Conservation (phyloP, 1,284 basidiomycete species). For the Ceratobasidium sp. region DNA sequence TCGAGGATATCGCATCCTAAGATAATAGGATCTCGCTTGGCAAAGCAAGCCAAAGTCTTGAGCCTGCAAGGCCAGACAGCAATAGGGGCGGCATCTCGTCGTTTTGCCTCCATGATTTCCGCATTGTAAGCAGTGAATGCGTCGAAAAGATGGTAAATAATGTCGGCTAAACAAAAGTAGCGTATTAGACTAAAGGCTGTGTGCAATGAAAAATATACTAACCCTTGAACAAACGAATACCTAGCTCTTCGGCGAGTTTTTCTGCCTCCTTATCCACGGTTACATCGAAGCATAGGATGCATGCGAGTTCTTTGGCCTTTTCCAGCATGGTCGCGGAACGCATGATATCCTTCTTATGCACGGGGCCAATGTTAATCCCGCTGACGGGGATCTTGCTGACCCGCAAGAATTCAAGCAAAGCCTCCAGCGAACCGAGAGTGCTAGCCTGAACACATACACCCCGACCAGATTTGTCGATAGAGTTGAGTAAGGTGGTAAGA, state of each 20-base stretch:
- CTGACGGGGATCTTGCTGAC: conserved; percentile 96
- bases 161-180: conserved; percentile 72
- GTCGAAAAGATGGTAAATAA: conserved; percentile 99
- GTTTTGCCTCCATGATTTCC: conserved; percentile 93
- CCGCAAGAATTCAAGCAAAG: conserved; percentile 95
- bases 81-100: conserved; percentile 89
- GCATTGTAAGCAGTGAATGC: conserved; percentile 97
- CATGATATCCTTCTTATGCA: conserved; percentile 97
- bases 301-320: conserved; percentile 94
- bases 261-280: conserved; percentile 60
- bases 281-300: conserved; percentile 98
- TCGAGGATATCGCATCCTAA: conserved; percentile 97
- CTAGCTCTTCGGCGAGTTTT: conserved; percentile 76
- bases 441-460: conserved; percentile 99
- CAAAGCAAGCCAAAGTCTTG: conserved; percentile 92
- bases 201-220: conserved; percentile 44
- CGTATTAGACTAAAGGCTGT: conserved; percentile 33
- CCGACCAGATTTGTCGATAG: conserved; percentile 92
- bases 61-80: conserved; percentile 98
- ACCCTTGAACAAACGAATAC: conserved; percentile 66
- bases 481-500: conserved; percentile 88
- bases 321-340: conserved; percentile 95
- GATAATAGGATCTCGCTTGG: conserved; percentile 97
- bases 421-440: conserved; percentile 97
- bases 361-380: conserved; percentile 97